These are phyloP conservation scores for Penicillium subrubescens DNA, from an alignment of 495 filamentous ascomycete genomes.

Conservation along the genomic window DNA sequence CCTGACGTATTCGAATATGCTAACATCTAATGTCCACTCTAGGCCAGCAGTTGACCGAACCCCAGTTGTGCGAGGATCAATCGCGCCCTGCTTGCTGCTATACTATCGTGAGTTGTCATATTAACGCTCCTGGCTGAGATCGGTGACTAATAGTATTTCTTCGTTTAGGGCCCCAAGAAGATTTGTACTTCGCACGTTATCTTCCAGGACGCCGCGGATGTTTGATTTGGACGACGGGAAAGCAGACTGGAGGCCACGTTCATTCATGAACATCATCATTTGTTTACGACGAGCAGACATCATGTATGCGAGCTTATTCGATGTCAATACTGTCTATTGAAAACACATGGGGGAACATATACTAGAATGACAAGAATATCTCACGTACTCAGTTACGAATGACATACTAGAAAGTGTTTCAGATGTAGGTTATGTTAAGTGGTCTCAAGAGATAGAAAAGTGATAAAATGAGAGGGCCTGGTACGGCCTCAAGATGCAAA, in stretches of 20 bases:
- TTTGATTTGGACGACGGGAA: conserved; percentile 8
- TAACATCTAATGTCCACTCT: neutral
- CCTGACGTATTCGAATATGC: neutral
- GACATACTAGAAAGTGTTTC: neutral
- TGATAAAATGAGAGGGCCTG: neutral
- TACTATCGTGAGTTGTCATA: conserved; percentile 15
- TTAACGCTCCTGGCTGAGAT: neutral
- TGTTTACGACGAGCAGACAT: neutral
- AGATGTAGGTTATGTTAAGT: neutral
- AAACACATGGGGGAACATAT: conserved; percentile 18
- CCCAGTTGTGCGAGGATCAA: conserved; percentile 33
- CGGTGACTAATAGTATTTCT: neutral
- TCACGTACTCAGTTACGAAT: neutral
- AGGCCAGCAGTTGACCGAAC: conserved; percentile 17
- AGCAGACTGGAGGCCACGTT: conserved; percentile 4
- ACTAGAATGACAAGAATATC: conserved; percentile 10
- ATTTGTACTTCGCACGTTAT: conserved; percentile 35
- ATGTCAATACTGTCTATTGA: conserved; percentile 19
- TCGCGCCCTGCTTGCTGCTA: conserved; percentile 35
- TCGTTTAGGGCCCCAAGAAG: conserved; percentile 29
- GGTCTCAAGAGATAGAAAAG: neutral
- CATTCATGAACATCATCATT: conserved; percentile 2
- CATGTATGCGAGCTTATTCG: conserved; percentile 9
- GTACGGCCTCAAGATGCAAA: neutral
- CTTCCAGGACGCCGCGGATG: conserved; percentile 25